These are phyloP conservation scores for Metschnikowia proteae DNA, from an alignment of 805 yeast species.

Conservation along the genomic window DNA sequence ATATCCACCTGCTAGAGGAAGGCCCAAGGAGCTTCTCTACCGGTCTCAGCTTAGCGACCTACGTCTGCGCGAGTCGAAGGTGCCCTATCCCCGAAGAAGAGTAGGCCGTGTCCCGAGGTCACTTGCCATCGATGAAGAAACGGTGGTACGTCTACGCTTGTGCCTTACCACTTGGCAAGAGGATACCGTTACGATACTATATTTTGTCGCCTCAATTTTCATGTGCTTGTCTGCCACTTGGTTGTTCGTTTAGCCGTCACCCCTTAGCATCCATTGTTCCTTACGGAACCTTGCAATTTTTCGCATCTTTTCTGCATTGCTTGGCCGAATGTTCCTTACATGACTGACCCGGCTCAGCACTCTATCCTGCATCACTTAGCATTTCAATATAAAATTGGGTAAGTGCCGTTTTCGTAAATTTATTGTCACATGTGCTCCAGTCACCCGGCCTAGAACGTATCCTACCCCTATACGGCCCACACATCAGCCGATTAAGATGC, in stretches of 20 bases:
- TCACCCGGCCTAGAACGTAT: too few relatives aligned
- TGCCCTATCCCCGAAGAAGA: slow-evolving; percentile 2
- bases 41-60: slow-evolving; percentile 13
- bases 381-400: neutral
- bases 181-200: neutral
- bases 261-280: neutral
- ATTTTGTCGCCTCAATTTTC: neutral
- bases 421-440: too few relatives aligned
- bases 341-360: neutral
- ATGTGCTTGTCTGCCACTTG: neutral
- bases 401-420: too few relatives aligned
- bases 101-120: neutral
- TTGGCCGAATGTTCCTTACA: neutral
- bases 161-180: neutral
- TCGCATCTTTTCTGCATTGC: neutral
- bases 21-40: slow-evolving; percentile 12
- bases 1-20: slow-evolving; percentile 5
- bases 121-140: neutral
- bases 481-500: too few relatives aligned
- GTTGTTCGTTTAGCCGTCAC: neutral
- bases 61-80: slow-evolving; percentile 1
- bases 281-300: neutral
- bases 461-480: too few relatives aligned
- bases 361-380: neutral
- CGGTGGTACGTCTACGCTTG: neutral